Conservation (phyloP, 2,329 filamentous ascomycete genomes). For the Cadophora malorum region DNA sequence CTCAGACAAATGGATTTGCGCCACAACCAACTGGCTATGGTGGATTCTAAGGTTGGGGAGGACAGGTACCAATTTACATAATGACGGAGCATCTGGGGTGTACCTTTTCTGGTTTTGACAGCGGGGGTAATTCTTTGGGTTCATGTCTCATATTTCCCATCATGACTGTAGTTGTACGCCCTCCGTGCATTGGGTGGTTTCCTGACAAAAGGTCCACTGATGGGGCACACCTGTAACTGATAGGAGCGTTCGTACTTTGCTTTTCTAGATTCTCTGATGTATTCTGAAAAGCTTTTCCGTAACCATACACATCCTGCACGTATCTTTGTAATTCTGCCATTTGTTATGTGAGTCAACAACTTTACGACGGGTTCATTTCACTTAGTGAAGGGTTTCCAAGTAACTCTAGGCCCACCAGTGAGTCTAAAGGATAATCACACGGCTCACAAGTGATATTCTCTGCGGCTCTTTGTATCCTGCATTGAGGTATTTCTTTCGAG, state of each 20-base stretch:
- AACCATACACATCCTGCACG: constrained; percentile 21
- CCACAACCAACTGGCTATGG: constrained; percentile 84
- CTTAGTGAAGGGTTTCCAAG: background rate
- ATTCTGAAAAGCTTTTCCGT: constrained; percentile 34
- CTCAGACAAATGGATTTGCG: constrained; percentile 85
- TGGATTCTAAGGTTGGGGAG: constrained; percentile 52
- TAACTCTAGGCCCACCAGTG: background rate
- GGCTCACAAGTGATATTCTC: background rate
- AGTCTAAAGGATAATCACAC: background rate
- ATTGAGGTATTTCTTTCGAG: constrained; percentile 17
- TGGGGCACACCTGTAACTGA: constrained; percentile 42
- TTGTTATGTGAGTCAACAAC: constrained; percentile 6
- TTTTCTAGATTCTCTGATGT: constrained; percentile 41
- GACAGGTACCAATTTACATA: constrained; percentile 40
- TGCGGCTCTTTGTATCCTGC: background rate
- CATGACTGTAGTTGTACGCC: constrained; percentile 43
- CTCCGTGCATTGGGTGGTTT: constrained; percentile 37
- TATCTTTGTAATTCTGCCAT: background rate
- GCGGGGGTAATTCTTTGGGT: constrained; percentile 33
- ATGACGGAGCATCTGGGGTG: constrained; percentile 42
- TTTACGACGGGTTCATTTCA: background rate
- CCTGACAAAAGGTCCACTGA: constrained; percentile 23
- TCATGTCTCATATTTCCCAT: constrained; percentile 38
- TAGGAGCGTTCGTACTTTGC: constrained; percentile 40
- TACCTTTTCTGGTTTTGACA: constrained; percentile 40